Evolutionary conservation across 352 stramenopile genomes (phyloP).

Genomic region (Phytophthora pisi): DNA sequence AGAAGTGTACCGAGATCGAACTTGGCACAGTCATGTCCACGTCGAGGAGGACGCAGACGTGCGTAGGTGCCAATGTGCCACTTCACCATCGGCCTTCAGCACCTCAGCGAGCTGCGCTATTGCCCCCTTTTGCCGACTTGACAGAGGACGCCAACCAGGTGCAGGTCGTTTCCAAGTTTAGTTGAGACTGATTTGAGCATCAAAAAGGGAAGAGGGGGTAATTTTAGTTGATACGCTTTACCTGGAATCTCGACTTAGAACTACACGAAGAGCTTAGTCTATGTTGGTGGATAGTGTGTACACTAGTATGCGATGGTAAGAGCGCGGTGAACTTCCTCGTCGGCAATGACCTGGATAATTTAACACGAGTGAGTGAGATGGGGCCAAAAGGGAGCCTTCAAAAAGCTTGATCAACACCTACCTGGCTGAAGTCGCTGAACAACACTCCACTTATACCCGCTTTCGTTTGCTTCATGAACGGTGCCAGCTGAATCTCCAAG

Average conservation of each 20-base stretch:
- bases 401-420: neutral
- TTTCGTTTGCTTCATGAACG: conserved; percentile 15
- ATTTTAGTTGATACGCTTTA: conserved; percentile 26
- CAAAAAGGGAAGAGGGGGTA: conserved; percentile 4
- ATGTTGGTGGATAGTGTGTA: neutral
- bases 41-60: conserved; percentile 62
- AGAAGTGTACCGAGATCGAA: conserved; percentile 54
- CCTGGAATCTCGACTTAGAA: neutral
- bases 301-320: conserved; percentile 28
- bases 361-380: neutral
- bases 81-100: conserved; percentile 52
- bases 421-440: conserved; percentile 27
- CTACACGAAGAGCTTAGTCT: neutral
- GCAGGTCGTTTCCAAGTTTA: conserved; percentile 28
- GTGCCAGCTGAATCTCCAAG: conserved; percentile 22
- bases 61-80: conserved; percentile 83
- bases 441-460: conserved; percentile 2
- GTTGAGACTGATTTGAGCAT: neutral
- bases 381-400: neutral
- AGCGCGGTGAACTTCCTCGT: conserved; percentile 18
- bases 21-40: conserved; percentile 62
- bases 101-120: neutral
- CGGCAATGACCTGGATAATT: conserved; percentile 16
- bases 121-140: conserved; percentile 1
- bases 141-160: neutral